Conservation (phyloP, 768 basidiomycete species). For the Amanita rubescens region DNA sequence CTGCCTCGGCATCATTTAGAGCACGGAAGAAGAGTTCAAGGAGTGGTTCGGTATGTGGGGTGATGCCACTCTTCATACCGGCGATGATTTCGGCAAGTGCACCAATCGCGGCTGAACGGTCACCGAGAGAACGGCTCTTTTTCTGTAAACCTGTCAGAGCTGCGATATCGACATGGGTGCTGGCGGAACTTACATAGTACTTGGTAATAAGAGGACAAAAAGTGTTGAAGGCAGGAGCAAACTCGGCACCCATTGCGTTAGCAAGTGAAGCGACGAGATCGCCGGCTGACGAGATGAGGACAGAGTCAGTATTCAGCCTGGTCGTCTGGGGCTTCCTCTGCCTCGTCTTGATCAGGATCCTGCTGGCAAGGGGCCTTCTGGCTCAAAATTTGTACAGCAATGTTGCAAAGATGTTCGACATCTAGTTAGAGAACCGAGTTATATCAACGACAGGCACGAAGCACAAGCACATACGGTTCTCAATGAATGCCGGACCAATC, state of each 20-base stretch:
- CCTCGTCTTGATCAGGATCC: conserved; percentile 89
- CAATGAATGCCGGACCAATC: conserved; percentile 82
- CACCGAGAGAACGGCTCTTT: conserved; percentile 79
- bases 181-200: conserved; percentile 67
- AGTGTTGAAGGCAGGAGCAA: conserved; percentile 70
- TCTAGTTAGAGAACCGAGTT: conserved; percentile 31
- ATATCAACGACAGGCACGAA: neutral
- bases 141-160: conserved; percentile 38
- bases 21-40: conserved; percentile 81
- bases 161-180: neutral
- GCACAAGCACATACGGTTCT: conserved; percentile 49
- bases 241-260: conserved; percentile 77
- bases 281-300: conserved; percentile 87
- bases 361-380: conserved; percentile 96
- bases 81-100: conserved; percentile 93
- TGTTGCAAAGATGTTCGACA: conserved; percentile 69
- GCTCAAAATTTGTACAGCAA: conserved; percentile 81
- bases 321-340: conserved; percentile 78
- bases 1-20: conserved; percentile 77
- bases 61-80: conserved; percentile 82
- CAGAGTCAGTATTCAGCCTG: conserved; percentile 95
- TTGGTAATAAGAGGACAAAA: conserved; percentile 88
- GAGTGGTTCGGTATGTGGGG: conserved; percentile 74
- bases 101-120: conserved; percentile 90
- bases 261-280: conserved; percentile 91